Evolutionary conservation across 208 protist genomes (phyloP).

Genomic region (Wallacemonas sp.): DNA sequence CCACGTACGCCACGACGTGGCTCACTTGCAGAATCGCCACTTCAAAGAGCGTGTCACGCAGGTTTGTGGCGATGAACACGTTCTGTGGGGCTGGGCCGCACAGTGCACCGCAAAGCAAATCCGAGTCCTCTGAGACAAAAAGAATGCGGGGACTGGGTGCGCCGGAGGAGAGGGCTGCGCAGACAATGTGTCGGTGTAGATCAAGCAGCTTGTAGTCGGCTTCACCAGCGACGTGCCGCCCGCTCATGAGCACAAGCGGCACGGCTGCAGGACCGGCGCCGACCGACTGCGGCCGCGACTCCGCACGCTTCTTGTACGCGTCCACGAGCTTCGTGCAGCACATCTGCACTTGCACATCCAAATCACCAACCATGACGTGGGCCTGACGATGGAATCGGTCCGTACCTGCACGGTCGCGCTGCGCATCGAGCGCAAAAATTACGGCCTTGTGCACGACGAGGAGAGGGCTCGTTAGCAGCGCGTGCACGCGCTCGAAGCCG

Average conservation of each 20-base stretch:
- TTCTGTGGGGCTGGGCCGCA: conserved; percentile 76
- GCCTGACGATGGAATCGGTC: conserved; percentile 57
- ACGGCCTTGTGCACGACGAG: conserved; percentile 45
- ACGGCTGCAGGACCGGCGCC: too few relatives aligned
- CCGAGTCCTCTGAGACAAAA: conserved; percentile 87
- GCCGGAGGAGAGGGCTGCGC: conserved; percentile 11
- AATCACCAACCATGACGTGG: conserved; percentile 59
- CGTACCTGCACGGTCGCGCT: conserved; percentile 66
- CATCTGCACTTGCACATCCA: conserved; percentile 65
- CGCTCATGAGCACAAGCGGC: conserved; percentile 71
- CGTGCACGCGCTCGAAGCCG: conserved; percentile 49
- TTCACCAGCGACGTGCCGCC: conserved; percentile 78
- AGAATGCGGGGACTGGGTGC: conserved; percentile 60
- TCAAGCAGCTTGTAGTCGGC: conserved; percentile 89
- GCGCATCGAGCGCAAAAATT: conserved; percentile 80
- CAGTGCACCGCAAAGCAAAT: conserved; percentile 78
- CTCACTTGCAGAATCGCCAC: conserved; percentile 61
- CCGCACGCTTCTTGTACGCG: conserved; percentile 28
- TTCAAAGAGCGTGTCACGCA: conserved; percentile 80
- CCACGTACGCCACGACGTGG: conserved; percentile 75
- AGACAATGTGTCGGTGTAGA: conserved; percentile 60
- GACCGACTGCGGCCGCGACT: too few relatives aligned
- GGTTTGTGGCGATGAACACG: conserved; percentile 72
- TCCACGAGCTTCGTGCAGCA: conserved; percentile 43
- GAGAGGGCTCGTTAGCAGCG: conserved; percentile 38